Conservation (phyloP, 1,284 basidiomycete genomes). For the Malassezia cuniculi region DNA sequence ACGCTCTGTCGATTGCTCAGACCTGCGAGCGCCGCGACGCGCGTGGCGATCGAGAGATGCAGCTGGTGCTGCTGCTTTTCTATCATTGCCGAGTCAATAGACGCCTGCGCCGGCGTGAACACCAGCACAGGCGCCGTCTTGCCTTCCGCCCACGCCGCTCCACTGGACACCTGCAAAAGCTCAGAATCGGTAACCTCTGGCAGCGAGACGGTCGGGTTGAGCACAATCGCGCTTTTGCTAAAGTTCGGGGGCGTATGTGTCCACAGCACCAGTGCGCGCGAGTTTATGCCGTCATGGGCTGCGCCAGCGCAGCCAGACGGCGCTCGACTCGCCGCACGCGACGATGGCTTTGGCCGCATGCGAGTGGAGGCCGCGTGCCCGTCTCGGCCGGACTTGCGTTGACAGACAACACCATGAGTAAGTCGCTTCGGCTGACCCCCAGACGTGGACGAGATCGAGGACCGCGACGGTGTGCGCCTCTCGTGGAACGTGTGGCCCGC, state of each 20-base stretch:
- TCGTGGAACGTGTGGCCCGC: slow-evolving; percentile 99
- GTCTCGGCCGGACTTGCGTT: slow-evolving; percentile 9
- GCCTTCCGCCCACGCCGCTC: neutral
- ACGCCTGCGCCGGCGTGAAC: slow-evolving; percentile 25
- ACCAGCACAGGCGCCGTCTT: slow-evolving; percentile 17
- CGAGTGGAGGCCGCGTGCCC: slow-evolving; percentile 1
- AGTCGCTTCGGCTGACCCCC: slow-evolving; percentile 1
- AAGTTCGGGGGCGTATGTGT: slow-evolving; percentile 42
- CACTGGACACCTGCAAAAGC: slow-evolving; percentile 7
- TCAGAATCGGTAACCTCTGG: slow-evolving; percentile 31
- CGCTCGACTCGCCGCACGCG: neutral
- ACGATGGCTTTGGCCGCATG: neutral
- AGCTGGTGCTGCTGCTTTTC: slow-evolving; percentile 25
- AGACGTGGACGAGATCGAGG: slow-evolving; percentile 45
- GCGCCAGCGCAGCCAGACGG: slow-evolving; percentile 1
- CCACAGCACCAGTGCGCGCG: slow-evolving; percentile 22
- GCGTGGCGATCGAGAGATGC: slow-evolving; percentile 32
- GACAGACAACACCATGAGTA: slow-evolving; percentile 11
- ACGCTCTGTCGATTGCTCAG: slow-evolving; percentile 35
- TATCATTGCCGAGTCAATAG: slow-evolving; percentile 27
- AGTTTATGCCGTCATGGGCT: slow-evolving; percentile 4
- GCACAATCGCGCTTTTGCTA: slow-evolving; percentile 33
- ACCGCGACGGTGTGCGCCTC: slow-evolving; percentile 46
- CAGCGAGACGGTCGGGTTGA: slow-evolving; percentile 31
- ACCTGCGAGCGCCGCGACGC: slow-evolving; percentile 28